Evolutionary conservation across 2,329 filamentous ascomycete species (phyloP).

Genomic region (Calonectria crousiana): DNA sequence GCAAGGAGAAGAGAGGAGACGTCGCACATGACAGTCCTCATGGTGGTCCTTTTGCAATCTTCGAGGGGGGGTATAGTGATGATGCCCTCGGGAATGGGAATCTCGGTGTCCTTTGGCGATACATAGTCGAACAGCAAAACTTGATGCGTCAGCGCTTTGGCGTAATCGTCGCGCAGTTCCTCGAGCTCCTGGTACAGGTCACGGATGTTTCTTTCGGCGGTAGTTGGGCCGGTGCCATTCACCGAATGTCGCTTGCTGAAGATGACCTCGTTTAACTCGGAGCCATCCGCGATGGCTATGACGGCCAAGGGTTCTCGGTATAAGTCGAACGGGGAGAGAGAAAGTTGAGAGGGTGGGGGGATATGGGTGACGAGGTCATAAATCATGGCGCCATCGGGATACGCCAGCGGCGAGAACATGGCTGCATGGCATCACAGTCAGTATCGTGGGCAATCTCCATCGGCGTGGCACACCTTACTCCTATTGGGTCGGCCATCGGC

Average conservation of each 20-base stretch:
- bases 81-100: slow-evolving; percentile 75
- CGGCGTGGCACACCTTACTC: slow-evolving; percentile 66
- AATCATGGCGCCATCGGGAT: slow-evolving; percentile 86
- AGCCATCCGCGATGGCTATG: slow-evolving; percentile 86
- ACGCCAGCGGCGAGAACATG: slow-evolving; percentile 93
- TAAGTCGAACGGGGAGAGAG: slow-evolving; percentile 89
- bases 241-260: slow-evolving; percentile 68
- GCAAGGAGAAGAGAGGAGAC: slow-evolving; percentile 80
- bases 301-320: slow-evolving; percentile 88
- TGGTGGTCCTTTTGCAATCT: slow-evolving; percentile 80
- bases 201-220: slow-evolving; percentile 68
- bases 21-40: slow-evolving; percentile 85
- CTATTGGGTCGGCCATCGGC: slow-evolving; percentile 86
- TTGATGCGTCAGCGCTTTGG: slow-evolving; percentile 82
- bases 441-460: slow-evolving; percentile 16
- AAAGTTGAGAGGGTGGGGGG: slow-evolving; percentile 82
- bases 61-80: slow-evolving; percentile 76
- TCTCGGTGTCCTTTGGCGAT: slow-evolving; percentile 58
- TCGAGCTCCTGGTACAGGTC: slow-evolving; percentile 76
- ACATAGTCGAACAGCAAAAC: slow-evolving; percentile 84
- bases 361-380: slow-evolving; percentile 88
- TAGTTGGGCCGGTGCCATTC: slow-evolving; percentile 62
- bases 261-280: slow-evolving; percentile 69
- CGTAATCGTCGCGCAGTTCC: slow-evolving; percentile 77
- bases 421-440: slow-evolving; percentile 63